Percentiles rank a stretch among this genome's conserved stretches.
Evolutionary conservation across 768 basidiomycete genomes (phyloP).

Genomic region (Pleurotus tuber-regium): DNA sequence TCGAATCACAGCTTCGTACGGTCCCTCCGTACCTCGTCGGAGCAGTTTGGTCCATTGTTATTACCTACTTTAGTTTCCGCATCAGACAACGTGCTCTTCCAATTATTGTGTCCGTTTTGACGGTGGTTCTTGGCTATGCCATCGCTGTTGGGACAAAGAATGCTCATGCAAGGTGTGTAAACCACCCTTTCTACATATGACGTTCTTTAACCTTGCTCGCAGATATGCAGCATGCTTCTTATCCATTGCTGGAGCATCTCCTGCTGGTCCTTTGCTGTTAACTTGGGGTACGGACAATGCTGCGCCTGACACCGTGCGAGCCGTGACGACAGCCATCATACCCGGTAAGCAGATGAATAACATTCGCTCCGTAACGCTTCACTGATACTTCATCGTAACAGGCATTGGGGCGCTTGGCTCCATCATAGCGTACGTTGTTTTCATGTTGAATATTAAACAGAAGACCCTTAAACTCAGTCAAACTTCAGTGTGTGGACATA

Average conservation of each 20-base stretch:
- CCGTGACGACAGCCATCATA: slow-evolving; percentile 42
- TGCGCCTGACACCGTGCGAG: slow-evolving; percentile 46
- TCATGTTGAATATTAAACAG: not conserved
- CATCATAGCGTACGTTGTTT: slow-evolving; percentile 37
- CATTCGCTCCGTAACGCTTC: no score
- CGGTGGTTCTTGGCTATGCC: slow-evolving; percentile 42
- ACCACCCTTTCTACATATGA: no score
- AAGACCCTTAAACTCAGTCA: not conserved
- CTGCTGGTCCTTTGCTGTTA: slow-evolving; percentile 39
- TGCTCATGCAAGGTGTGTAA: slow-evolving; percentile 30
- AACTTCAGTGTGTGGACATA: slow-evolving; percentile 44
- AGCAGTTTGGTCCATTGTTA: slow-evolving; percentile 36
- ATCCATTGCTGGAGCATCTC: slow-evolving; percentile 34
- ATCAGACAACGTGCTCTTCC: slow-evolving; percentile 32
- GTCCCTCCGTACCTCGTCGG: slow-evolving; percentile 45
- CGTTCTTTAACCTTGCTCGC: not conserved
- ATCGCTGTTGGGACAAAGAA: slow-evolving; percentile 41
- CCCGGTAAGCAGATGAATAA: slow-evolving; percentile 31
- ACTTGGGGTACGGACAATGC: slow-evolving; percentile 50
- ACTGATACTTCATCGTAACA: slow-evolving; percentile 12
- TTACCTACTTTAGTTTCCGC: slow-evolving; percentile 34
- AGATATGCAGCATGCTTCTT: slow-evolving; percentile 50
- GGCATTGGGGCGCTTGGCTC: slow-evolving; percentile 43
- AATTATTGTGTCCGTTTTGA: slow-evolving; percentile 30
- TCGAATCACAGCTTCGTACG: slow-evolving; percentile 46